Evolutionary conservation across 305 asterid genomes (phyloP), one percentile per base, ranked within the genome.

Genomic region (Solanum hybrid): DNA sequence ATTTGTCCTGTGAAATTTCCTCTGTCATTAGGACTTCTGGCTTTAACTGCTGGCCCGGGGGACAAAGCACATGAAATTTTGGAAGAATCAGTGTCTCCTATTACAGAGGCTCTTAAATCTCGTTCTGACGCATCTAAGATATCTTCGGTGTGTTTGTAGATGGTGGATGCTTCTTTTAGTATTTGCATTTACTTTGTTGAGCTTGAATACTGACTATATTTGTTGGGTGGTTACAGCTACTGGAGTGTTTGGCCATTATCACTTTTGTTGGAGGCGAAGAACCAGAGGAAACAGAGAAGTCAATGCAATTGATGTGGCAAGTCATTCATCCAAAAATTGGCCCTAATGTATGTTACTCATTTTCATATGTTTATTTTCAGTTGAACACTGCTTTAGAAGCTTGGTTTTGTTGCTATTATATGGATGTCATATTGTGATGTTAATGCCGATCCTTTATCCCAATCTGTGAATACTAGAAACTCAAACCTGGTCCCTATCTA

Each of bases 291-390:
- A 95, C 96, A 3, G 98, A 97, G 90, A 96, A 95, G 90, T 93
- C 96, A 31, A 95, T 97, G 99, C 97, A 96, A 89, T 88, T 95
- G 88, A 93, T 95, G 97, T 97, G 99, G 99, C 99, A 95, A 92
- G 93, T 96, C 92, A 96, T 96, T 92, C 98, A 95, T 91, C 98
- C 98, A 13, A 97, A 96, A 94, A 89, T 94, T 93, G 98, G 99
- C 84, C 91, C 98, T 76, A 97, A 96, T 93, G 99, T 97, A 95
- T 80, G 99, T 89, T 34, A 86, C 77, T 77, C 16, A 42, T 31
- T 67, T 35, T 79, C n/a, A 36, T 34, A 20, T 77, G 86, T 36
- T 36, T 79, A 36, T 79, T 79, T 36, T 79, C 33, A n/a, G 86
- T 39, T 13, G 86, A n/a, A 3, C 34, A 79, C 1, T 10, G 11